Conservation (phyloP, 495 filamentous ascomycete genomes). For the Stereocaulon alpinum region DNA sequence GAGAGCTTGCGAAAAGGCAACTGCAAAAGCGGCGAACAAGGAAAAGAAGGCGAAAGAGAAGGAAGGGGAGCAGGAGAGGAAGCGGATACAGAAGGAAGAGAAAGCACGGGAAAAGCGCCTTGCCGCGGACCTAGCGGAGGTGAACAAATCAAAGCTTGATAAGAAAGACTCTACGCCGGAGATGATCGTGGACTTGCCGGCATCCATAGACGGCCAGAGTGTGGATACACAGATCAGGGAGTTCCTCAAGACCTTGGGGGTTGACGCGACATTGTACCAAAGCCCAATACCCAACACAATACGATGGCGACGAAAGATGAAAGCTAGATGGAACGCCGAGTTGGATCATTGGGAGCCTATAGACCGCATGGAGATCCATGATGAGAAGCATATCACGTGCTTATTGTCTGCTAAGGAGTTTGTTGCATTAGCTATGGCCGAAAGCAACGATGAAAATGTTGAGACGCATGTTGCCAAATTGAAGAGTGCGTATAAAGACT, state of each 20-base stretch:
- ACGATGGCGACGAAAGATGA: conserved; percentile 65
- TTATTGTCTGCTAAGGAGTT: conserved; percentile 59
- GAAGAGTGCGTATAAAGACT: conserved; percentile 40
- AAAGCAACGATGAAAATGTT: conserved; percentile 36
- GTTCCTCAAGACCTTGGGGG: conserved; percentile 48
- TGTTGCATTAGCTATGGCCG: conserved; percentile 37
- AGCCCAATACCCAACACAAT: conserved; percentile 49
- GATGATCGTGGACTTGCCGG: conserved; percentile 75
- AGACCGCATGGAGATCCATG: conserved; percentile 38
- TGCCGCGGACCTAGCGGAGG: conserved; percentile 58
- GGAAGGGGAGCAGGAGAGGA: conserved; percentile 40
- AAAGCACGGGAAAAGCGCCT: conserved; percentile 54
- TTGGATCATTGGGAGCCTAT: conserved; percentile 59
- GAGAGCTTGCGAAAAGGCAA: conserved; percentile 37
- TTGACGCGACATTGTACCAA: conserved; percentile 38
- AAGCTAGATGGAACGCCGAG: conserved; percentile 49
- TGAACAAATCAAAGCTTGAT: conserved; percentile 65
- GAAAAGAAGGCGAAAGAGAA: conserved; percentile 38
- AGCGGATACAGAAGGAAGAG: conserved; percentile 40
- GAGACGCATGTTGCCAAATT: conserved; percentile 50
- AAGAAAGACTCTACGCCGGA: conserved; percentile 67
- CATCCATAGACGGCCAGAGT: conserved; percentile 37
- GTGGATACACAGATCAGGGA: conserved; percentile 41
- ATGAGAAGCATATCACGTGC: conserved; percentile 59
- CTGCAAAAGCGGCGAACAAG: conserved; percentile 39